Conservation (phyloP, 441 rosid genomes). For the Pelargonium citronellum region DNA sequence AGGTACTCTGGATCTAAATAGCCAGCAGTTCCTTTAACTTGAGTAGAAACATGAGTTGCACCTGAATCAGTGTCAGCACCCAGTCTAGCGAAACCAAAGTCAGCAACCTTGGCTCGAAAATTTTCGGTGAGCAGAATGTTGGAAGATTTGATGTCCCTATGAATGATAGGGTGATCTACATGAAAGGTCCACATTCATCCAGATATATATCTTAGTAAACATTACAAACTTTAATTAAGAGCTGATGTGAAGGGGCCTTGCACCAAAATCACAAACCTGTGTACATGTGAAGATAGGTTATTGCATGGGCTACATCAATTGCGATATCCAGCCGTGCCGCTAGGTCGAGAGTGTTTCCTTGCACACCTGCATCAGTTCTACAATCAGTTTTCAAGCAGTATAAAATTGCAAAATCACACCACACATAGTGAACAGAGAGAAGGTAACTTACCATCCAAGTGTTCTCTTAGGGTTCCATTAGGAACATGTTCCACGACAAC, state of each 20-base stretch:
- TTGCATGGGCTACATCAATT: constrained; percentile 82
- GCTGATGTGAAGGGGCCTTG: too few species aligned
- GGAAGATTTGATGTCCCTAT: constrained; percentile 89
- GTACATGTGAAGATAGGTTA: constrained; percentile 93
- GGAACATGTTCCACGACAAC: constrained; percentile 71
- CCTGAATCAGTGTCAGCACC: constrained; percentile 86
- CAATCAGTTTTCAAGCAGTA: not conserved
- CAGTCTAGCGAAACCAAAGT: constrained; percentile 81
- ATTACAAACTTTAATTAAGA: constrained; percentile 1
- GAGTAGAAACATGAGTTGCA: constrained; percentile 84
- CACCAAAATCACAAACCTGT: constrained; percentile 44
- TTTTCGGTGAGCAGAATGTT: constrained; percentile 83
- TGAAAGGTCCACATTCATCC: constrained; percentile 16
- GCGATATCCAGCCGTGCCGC: constrained; percentile 70
- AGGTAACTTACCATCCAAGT: constrained; percentile 67
- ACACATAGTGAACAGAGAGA: not conserved
- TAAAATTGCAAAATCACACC: too few species aligned
- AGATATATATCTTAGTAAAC: not conserved
- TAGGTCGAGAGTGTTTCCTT: constrained; percentile 54
- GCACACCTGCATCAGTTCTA: constrained; percentile 42
- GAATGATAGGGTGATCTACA: constrained; percentile 90
- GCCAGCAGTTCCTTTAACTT: constrained; percentile 96
- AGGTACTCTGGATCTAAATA: constrained; percentile 90
- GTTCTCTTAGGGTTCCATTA: constrained; percentile 85
- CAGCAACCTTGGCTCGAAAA: constrained; percentile 83